Percentiles rank a stretch among this genome's conserved stretches.
phyloP scores from a whole-genome alignment of 495 filamentous ascomycete species.

The Acidomyces sp. region DNA sequence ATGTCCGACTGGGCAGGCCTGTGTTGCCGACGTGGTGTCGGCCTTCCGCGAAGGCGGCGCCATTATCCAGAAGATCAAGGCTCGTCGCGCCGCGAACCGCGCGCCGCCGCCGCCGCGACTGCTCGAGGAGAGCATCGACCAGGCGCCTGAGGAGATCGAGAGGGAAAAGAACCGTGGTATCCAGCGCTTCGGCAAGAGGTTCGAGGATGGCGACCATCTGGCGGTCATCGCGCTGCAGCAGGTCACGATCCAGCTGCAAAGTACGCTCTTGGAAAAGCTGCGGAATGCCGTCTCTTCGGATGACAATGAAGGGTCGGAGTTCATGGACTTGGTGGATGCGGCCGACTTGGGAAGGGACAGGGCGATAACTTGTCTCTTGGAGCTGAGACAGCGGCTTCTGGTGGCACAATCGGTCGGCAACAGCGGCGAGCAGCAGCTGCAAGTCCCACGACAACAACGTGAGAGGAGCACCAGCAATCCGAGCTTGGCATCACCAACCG shows the following conservation, averaged over 20 bases:
- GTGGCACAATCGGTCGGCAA: background rate
- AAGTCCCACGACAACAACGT: no score
- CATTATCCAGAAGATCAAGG: slow-evolving; percentile 15
- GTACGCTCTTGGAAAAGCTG: slow-evolving; percentile 13
- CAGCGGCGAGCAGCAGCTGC: no score
- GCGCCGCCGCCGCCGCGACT: slow-evolving; percentile 13
- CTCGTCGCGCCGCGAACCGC: slow-evolving; percentile 5
- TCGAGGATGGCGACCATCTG: slow-evolving; percentile 15
- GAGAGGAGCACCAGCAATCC: no score
- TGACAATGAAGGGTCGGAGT: slow-evolving; percentile 11
- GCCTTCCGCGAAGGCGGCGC: slow-evolving; percentile 13
- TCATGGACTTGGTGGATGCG: slow-evolving; percentile 10
- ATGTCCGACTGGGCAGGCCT: slow-evolving; percentile 11
- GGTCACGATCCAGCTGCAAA: slow-evolving; percentile 17
- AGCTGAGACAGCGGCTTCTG: slow-evolving; percentile 12
- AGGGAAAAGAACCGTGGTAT: slow-evolving; percentile 13
- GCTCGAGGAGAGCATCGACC: slow-evolving; percentile 11
- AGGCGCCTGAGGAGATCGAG: slow-evolving; percentile 16
- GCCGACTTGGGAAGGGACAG: slow-evolving; percentile 12
- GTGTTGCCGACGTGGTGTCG: slow-evolving; percentile 12
- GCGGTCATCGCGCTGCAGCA: slow-evolving; percentile 17
- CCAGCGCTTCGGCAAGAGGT: slow-evolving; percentile 11
- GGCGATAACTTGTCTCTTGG: slow-evolving; percentile 9
- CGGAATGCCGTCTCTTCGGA: background rate
- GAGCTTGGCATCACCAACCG: no score